Evolutionary conservation across 1,139 yeast species (phyloP).

Genomic region (Nakaseomyces nivariensis): DNA sequence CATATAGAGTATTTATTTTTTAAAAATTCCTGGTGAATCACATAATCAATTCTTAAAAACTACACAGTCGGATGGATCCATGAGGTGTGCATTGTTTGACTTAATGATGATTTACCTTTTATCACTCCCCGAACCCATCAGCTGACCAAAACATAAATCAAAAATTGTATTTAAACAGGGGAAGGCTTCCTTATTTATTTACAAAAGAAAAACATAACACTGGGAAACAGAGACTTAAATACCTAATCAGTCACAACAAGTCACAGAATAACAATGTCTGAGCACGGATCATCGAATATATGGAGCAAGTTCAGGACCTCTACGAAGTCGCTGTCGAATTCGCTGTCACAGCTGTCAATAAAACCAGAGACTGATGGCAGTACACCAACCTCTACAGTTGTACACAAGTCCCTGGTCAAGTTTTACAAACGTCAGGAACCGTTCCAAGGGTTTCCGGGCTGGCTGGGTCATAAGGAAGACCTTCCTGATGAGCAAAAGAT

Average conservation of each 20-base stretch:
- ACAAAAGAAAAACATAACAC: neutral
- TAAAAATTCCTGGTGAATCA: no score
- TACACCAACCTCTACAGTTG: conserved; percentile 28
- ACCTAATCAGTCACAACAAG: no score
- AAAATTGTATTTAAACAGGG: no score
- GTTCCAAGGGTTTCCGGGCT: conserved; percentile 32
- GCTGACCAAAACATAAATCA: no score
- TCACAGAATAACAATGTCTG: neutral
- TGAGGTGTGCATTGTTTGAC: no score
- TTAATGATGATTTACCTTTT: no score
- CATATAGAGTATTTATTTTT: no score
- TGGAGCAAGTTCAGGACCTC: conserved; percentile 28
- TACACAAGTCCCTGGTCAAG: conserved; percentile 32
- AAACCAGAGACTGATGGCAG: conserved; percentile 34
- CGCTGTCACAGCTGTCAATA: conserved; percentile 23
- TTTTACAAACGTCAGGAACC: conserved; percentile 27
- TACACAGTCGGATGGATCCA: no score
- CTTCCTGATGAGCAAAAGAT: conserved; percentile 26
- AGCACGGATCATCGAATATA: conserved; percentile 14
- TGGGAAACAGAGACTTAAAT: no score
- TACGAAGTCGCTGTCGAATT: conserved; percentile 25
- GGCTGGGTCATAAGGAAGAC: conserved; percentile 34
- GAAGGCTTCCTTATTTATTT: neutral
- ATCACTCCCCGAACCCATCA: no score
- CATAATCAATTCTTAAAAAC: no score